Percentiles rank a stretch among this genome's conserved stretches.
Conservation (phyloP, 331 rosid genomes). For the Malus hybrid region DNA sequence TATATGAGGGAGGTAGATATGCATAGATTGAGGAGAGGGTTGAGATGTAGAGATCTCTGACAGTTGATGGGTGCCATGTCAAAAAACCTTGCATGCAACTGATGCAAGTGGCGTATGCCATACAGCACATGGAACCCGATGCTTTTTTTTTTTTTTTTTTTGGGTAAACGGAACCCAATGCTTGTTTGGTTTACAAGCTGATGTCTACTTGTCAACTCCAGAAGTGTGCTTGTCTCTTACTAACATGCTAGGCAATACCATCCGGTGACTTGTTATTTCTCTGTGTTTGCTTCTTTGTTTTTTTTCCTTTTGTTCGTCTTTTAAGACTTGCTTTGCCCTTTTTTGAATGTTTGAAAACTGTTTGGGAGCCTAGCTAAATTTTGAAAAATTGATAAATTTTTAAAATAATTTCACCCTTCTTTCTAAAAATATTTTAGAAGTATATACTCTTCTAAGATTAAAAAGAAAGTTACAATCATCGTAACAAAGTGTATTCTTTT, state of each 20-base stretch:
- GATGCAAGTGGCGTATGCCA: constrained; percentile 28
- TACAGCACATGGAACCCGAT: constrained; percentile 54
- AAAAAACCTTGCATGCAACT: background rate
- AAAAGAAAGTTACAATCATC: too few species aligned
- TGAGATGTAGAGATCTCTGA: background rate
- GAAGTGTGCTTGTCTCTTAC: constrained; percentile 13
- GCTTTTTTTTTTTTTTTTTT: background rate
- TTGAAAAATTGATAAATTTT: too few species aligned
- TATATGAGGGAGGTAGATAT: background rate
- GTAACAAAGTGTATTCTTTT: too few species aligned
- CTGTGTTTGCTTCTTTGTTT: constrained; percentile 7
- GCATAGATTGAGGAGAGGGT: background rate
- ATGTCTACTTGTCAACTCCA: constrained; percentile 22
- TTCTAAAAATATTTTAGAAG: too few species aligned
- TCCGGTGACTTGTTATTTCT: constrained; percentile 16
- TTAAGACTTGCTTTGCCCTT: background rate
- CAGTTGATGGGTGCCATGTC: background rate
- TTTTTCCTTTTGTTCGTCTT: background rate
- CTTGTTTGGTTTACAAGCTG: constrained; percentile 14
- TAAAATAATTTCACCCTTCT: too few species aligned
- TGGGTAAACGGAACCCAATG: constrained; percentile 35
- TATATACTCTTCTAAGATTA: too few species aligned
- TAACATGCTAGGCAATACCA: background rate
- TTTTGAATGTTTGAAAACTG: background rate
- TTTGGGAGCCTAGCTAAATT: background rate